Conservation (phyloP, 108 stramenopile species). For the Conticribra weissflogii region DNA sequence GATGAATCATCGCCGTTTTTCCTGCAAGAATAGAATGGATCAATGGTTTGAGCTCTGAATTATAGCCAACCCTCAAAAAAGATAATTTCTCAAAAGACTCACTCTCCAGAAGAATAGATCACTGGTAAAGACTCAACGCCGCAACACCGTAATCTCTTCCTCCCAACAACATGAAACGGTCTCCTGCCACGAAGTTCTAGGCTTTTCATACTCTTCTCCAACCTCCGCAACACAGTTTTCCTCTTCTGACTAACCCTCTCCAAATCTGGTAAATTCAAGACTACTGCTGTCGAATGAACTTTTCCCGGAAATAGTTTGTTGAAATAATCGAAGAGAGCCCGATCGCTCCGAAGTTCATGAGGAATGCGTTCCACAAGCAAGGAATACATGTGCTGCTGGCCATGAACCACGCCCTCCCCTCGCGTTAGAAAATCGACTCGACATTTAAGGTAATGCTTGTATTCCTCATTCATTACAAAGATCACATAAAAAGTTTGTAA, state of each 20-base stretch:
- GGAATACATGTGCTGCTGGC: constrained; percentile 80
- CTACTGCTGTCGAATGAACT: constrained; percentile 72
- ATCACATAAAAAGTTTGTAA: constrained; percentile 59
- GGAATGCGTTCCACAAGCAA: constrained; percentile 91
- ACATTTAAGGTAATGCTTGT: constrained; percentile 63
- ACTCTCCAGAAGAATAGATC: constrained; percentile 23
- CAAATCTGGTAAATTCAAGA: constrained; percentile 83
- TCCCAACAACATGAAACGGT: constrained; percentile 81
- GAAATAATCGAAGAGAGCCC: constrained; percentile 86
- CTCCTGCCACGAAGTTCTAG: constrained; percentile 65
- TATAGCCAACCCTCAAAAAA: neutral
- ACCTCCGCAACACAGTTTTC: constrained; percentile 61
- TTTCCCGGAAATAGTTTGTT: constrained; percentile 84
- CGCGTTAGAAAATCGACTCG: constrained; percentile 68
- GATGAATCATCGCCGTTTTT: constrained; percentile 15
- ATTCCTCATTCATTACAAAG: constrained; percentile 64
- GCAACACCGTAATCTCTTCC: constrained; percentile 66
- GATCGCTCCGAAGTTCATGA: constrained; percentile 77
- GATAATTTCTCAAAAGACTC: neutral
- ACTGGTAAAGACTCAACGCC: constrained; percentile 76
- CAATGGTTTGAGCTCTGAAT: neutral
- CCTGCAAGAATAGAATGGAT: neutral
- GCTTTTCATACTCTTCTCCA: constrained; percentile 85
- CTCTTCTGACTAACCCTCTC: constrained; percentile 62
- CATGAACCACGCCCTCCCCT: constrained; percentile 60